These are phyloP conservation scores for Candida schatavii DNA, from an alignment of 805 yeast species.

Conservation along the genomic window DNA sequence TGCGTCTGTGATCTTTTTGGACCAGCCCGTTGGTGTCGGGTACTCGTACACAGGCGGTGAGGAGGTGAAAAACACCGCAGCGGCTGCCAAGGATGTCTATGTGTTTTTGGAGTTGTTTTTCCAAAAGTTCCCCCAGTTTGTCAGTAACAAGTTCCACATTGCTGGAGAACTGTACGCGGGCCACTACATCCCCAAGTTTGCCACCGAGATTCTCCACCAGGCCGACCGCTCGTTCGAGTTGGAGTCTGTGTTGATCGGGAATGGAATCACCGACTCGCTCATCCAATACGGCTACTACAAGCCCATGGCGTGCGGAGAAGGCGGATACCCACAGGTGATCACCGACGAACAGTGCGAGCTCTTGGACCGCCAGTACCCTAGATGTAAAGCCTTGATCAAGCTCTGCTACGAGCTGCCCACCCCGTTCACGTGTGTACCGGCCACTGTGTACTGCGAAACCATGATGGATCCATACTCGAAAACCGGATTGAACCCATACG, in stretches of 20 bases:
- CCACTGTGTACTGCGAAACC: conserved; percentile 29
- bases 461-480: conserved; percentile 31
- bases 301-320: conserved; percentile 48
- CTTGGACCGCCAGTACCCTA: conserved; percentile 33
- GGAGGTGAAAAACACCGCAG: conserved; percentile 63
- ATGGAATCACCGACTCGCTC: conserved; percentile 44
- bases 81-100: conserved; percentile 86
- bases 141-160: conserved; percentile 65
- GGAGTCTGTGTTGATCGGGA: conserved; percentile 41
- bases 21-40: conserved; percentile 36
- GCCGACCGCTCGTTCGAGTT: conserved; percentile 46
- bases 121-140: conserved; percentile 74
- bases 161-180: conserved; percentile 96
- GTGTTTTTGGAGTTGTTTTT: conserved; percentile 82
- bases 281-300: conserved; percentile 38
- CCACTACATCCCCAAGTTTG: conserved; percentile 89
- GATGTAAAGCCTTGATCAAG: conserved; percentile 28
- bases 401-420: conserved; percentile 30
- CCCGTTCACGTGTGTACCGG: conserved; percentile 40
- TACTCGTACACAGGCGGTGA: conserved; percentile 30
- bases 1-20: conserved; percentile 41
- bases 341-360: conserved; percentile 27
- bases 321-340: conserved; percentile 39
- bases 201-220: conserved; percentile 72
- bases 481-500: conserved; percentile 64